These are phyloP conservation scores for Solanum hybrid DNA, from an alignment of 305 asterid species.

Conservation along the genomic window DNA sequence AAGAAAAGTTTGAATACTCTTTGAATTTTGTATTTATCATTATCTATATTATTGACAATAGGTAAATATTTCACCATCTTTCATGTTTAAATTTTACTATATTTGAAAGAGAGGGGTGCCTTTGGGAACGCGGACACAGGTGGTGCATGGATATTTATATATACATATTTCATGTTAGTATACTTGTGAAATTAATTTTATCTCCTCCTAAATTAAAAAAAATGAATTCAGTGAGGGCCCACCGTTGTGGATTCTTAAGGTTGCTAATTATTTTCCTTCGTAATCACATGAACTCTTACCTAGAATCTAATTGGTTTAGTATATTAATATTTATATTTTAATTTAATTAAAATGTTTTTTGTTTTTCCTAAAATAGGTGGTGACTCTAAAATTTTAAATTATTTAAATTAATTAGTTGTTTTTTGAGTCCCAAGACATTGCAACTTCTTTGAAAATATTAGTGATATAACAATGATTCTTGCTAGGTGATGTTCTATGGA, in stretches of 20 bases:
- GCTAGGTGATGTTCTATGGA: background rate
- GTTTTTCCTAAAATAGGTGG: background rate
- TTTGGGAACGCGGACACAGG: no score
- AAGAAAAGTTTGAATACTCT: no score
- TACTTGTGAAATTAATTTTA: background rate
- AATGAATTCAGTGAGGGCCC: background rate
- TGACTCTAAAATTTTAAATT: background rate
- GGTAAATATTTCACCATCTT: no score
- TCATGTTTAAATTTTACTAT: no score
- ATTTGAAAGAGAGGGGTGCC: no score
- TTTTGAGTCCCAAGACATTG: background rate
- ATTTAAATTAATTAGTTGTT: no score
- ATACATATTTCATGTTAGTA: background rate
- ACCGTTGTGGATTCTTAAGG: background rate
- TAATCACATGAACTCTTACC: background rate
- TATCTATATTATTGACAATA: no score
- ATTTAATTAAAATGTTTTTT: no score
- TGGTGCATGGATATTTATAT: no score
- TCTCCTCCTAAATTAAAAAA: no score
- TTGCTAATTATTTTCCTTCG: background rate
- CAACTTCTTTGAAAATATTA: background rate
- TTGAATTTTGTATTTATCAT: no score
- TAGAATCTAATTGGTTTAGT: background rate
- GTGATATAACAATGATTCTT: background rate
- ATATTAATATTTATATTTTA: no score